Evolutionary conservation across 129 eudicot species (phyloP).

Genomic region (Artemisia argyi): DNA sequence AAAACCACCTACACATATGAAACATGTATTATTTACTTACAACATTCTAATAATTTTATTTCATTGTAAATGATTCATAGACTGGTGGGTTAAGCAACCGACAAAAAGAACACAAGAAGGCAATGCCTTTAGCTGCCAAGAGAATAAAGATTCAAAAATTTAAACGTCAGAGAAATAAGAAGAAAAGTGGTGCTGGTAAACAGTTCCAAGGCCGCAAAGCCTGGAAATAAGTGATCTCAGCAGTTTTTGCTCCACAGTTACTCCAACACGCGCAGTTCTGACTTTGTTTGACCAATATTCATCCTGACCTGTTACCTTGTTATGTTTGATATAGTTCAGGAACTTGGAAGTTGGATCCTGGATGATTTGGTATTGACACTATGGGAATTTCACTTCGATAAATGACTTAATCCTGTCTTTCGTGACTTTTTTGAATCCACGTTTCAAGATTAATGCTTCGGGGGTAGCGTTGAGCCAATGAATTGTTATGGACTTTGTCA

Average conservation of each 20-base stretch:
- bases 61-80: conserved; percentile 35
- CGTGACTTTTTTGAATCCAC: no score
- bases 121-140: conserved; percentile 79
- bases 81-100: conserved; percentile 79
- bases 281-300: no score
- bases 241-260: not conserved
- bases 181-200: conserved; percentile 46
- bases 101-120: conserved; percentile 78
- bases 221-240: conserved; percentile 64
- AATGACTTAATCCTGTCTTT: no score
- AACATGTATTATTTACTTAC: not conserved
- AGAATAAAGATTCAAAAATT: conserved; percentile 53
- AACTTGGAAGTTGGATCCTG: no score
- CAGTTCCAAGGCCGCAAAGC: conserved; percentile 93
- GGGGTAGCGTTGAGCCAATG: no score
- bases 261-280: no score
- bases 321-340: no score
- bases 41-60: not conserved
- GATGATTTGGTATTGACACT: no score
- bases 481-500: no score
- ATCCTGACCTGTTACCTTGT: no score
- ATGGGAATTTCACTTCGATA: no score
- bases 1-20: not conserved
- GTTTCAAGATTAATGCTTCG: no score
- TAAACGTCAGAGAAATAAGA: conserved; percentile 44